Percentiles rank a stretch among this genome's conserved stretches.
Conservation (phyloP, 2,329 filamentous ascomycete genomes). For the Tolypocladium capitatum region DNA sequence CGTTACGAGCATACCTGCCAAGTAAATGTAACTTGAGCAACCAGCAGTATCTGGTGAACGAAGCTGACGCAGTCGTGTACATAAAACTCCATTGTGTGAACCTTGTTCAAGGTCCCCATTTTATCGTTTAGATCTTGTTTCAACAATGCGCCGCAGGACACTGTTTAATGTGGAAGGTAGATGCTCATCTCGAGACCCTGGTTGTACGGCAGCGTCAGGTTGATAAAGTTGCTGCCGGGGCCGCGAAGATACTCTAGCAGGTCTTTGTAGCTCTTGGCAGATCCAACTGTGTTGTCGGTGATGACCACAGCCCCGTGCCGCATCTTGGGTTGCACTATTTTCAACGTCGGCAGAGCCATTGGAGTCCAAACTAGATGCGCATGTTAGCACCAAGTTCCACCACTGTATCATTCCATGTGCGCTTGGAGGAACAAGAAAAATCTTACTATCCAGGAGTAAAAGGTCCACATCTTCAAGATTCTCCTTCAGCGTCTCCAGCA, state of each 20-base stretch:
- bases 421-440: too few species aligned
- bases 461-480: slow-evolving; percentile 35
- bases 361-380: slow-evolving; percentile 37
- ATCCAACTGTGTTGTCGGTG: slow-evolving; percentile 32
- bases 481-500: slow-evolving; percentile 36
- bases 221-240: slow-evolving; percentile 35
- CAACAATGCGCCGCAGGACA: not conserved
- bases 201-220: slow-evolving; percentile 16
- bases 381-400: not conserved
- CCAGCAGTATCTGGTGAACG: not conserved
- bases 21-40: not conserved
- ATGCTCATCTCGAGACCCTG: slow-evolving; percentile 17
- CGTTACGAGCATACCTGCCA: too few species aligned
- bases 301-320: slow-evolving; percentile 34
- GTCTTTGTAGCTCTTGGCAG: slow-evolving; percentile 30
- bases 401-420: not conserved
- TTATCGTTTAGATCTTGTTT: too few species aligned
- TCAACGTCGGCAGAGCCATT: slow-evolving; percentile 38
- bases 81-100: too few species aligned
- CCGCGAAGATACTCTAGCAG: slow-evolving; percentile 31
- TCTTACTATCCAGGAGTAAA: slow-evolving; percentile 49
- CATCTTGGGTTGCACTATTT: slow-evolving; percentile 32
- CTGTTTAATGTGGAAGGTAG: not conserved
- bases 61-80: too few species aligned
- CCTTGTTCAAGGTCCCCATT: too few species aligned